phyloP scores from a whole-genome alignment of 805 yeast genomes.

The Sugiyamaella chiloensis region DNA sequence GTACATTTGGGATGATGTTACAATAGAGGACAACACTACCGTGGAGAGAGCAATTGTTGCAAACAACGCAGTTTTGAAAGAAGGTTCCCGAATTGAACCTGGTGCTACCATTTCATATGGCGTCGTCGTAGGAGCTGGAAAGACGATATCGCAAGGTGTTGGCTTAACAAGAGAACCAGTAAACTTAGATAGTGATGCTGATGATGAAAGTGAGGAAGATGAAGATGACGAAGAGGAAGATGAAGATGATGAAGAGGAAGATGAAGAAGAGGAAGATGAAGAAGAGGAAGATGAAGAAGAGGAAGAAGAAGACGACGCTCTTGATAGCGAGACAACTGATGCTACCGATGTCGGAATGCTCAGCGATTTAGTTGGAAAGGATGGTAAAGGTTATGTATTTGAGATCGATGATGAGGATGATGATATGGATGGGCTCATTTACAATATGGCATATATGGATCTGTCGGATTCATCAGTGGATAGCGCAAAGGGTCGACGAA shows the following conservation, averaged over 20 bases:
- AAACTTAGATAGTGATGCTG: slow-evolving; percentile 36
- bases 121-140: slow-evolving; percentile 59
- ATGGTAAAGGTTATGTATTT: slow-evolving; percentile 34
- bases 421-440: slow-evolving; percentile 23
- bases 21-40: slow-evolving; percentile 60
- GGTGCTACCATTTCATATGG: slow-evolving; percentile 78
- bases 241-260: background rate
- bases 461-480: slow-evolving; percentile 33
- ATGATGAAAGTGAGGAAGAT: slow-evolving; percentile 21
- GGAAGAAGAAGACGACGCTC: background rate
- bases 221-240: slow-evolving; percentile 19
- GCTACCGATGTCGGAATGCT: background rate
- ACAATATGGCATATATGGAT: slow-evolving; percentile 30
- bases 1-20: slow-evolving; percentile 82
- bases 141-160: slow-evolving; percentile 38
- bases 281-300: background rate
- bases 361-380: slow-evolving; percentile 37
- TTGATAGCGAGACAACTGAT: background rate
- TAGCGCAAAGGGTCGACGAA: slow-evolving; percentile 20
- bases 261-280: slow-evolving; percentile 8
- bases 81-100: slow-evolving; percentile 51
- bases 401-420: slow-evolving; percentile 22
- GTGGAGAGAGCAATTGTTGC: slow-evolving; percentile 72
- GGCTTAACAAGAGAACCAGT: slow-evolving; percentile 25
- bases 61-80: slow-evolving; percentile 52